Base-by-base conservation (phyloP, 179 eudicot genomes). In the Pouteria campechiana region DNA sequence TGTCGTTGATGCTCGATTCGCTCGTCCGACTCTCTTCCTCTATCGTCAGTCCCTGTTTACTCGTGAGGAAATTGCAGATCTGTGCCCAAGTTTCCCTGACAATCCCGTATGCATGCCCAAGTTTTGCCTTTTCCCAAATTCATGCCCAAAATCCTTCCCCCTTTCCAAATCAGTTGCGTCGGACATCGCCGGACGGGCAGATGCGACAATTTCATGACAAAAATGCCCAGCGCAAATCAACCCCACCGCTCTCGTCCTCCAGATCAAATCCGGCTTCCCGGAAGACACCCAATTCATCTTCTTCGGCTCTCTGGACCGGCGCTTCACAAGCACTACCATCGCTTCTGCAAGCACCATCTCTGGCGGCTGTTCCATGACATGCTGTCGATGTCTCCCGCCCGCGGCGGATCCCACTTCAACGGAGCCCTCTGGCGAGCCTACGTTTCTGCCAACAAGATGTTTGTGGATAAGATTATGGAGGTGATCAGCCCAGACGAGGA, bases 201-300 rank as follows among this genome's bases (percentile, higher is more conserved):
- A n/a, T n/a, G n/a, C n/a, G n/a, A n/a, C n/a, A n/a, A n/a, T n/a
- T n/a, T n/a, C n/a, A n/a, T n/a, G n/a, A n/a, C n/a, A n/a, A n/a
- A n/a, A n/a, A n/a, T n/a, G n/a, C n/a, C n/a, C n/a, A n/a, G n/a
- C n/a, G n/a, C n/a, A n/a, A n/a, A n/a, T n/a, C n/a, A n/a, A n/a
- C n/a, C n/a, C n/a, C n/a, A n/a, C n/a, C 46, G 72, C 78, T 1
- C 35, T 83, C 10, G 49, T 39, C 17, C 55, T 79, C 37, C 97
- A 83, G 37, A 66, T 83, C n/a, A 72, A 60, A 47, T 73, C 71
- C 37, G 97, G 97, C 18, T 54, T 83, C 14, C 33, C 63, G 6
- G 42, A 71, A 0, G 67, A 67, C 2, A 44, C 56, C 11, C 78
- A 88, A 21, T 64, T 75, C 8, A 32, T 84, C 3, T 73, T 57